These are phyloP conservation scores for Uromyces viciae-fabae DNA, from an alignment of 1,284 basidiomycete genomes.

Conservation along the genomic window DNA sequence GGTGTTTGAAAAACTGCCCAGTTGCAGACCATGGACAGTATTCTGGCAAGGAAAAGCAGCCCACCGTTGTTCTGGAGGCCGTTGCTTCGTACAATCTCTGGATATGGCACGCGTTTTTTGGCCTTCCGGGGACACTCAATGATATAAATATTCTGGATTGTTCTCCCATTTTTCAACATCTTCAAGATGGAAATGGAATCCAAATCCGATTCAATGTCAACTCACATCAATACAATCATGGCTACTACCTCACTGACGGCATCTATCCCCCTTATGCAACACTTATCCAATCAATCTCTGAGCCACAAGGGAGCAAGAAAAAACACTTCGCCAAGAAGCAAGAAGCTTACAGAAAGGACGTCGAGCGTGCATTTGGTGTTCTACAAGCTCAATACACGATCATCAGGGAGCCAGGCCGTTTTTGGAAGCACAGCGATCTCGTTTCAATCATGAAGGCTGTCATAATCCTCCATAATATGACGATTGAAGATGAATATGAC, in stretches of 20 bases:
- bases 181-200: not conserved
- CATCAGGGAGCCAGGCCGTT: not conserved
- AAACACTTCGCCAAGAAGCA: not conserved
- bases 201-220: not conserved
- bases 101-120: not conserved
- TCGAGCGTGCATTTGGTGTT: slow-evolving; percentile 4
- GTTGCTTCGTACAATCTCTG: not conserved
- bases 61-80: not conserved
- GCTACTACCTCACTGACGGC: not conserved
- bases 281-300: not conserved
- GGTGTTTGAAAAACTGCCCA: slow-evolving; percentile 28
- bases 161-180: not conserved
- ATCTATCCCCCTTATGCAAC: slow-evolving; percentile 9
- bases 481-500: not conserved
- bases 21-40: not conserved
- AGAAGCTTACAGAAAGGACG: not conserved
- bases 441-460: not conserved
- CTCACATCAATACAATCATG: not conserved
- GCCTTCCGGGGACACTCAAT: not conserved
- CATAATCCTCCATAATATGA: slow-evolving; percentile 43
- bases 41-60: slow-evolving; percentile 6
- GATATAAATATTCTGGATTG: not conserved
- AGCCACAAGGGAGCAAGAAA: not conserved
- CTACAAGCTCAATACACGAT: slow-evolving; percentile 15
- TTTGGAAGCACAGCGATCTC: not conserved